Evolutionary conservation across 2,329 filamentous ascomycete genomes (phyloP).

Genomic region (Trichoderma citrinoviride): DNA sequence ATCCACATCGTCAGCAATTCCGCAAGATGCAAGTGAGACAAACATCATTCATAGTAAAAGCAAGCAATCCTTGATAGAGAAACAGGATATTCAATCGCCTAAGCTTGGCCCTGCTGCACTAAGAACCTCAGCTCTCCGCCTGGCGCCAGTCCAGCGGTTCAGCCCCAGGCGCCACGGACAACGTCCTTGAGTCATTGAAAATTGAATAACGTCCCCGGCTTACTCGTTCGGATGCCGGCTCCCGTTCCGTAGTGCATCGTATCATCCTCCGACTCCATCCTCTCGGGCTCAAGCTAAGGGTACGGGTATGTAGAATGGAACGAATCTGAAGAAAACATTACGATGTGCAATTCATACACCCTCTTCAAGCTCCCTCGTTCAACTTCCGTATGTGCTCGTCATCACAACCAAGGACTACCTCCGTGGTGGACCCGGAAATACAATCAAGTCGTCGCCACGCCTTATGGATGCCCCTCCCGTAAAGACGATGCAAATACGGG

Average conservation of each 20-base stretch:
- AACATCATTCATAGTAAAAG: neutral
- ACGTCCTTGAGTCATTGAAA: neutral
- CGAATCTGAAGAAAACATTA: too few relatives aligned
- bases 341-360: neutral
- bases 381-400: too few relatives aligned
- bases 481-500: neutral
- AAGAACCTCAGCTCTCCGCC: neutral
- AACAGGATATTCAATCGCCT: too few relatives aligned
- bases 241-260: neutral
- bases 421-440: neutral
- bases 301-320: too few relatives aligned
- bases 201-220: neutral
- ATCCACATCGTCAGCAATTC: too few relatives aligned
- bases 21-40: neutral
- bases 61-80: neutral
- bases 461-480: neutral
- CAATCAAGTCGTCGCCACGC: neutral
- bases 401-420: neutral
- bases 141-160: neutral
- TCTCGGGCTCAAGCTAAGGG: neutral
- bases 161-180: neutral
- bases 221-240: neutral
- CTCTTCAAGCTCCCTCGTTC: neutral
- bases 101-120: neutral
- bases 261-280: neutral